These are phyloP conservation scores for Colletotrichum sp. DNA, from an alignment of 2,329 filamentous ascomycete species.

Conservation along the genomic window DNA sequence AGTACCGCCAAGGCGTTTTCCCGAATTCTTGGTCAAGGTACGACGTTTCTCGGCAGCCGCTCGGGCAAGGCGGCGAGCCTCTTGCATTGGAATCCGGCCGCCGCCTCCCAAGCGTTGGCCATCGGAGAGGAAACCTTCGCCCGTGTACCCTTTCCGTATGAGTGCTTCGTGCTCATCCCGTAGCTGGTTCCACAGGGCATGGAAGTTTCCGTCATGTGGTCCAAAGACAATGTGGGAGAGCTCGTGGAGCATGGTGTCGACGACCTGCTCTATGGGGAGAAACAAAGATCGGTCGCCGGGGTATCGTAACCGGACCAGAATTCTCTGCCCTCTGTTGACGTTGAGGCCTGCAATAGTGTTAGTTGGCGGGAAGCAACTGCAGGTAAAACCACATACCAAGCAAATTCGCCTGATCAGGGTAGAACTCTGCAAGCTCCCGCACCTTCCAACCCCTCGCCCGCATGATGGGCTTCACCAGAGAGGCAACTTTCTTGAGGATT, in stretches of 20 bases:
- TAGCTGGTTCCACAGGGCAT: slow-evolving; percentile 87
- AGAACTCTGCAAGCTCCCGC: slow-evolving; percentile 81
- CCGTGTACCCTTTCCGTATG: slow-evolving; percentile 82
- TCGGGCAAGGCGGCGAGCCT: slow-evolving; percentile 77
- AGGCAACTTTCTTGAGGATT: slow-evolving; percentile 80
- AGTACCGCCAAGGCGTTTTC: slow-evolving; percentile 74
- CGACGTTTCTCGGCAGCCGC: slow-evolving; percentile 75
- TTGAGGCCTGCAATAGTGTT: slow-evolving; percentile 66
- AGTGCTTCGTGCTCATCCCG: slow-evolving; percentile 84
- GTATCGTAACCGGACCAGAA: slow-evolving; percentile 83
- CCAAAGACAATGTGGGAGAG: slow-evolving; percentile 87
- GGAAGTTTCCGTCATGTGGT: slow-evolving; percentile 82
- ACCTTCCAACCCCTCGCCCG: slow-evolving; percentile 83
- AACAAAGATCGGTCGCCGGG: slow-evolving; percentile 78
- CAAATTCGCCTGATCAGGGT: slow-evolving; percentile 75
- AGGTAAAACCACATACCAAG: slow-evolving; percentile 57
- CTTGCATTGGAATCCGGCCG: slow-evolving; percentile 66
- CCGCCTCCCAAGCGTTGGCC: slow-evolving; percentile 76
- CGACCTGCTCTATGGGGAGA: slow-evolving; percentile 77
- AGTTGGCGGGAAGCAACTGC: not conserved
- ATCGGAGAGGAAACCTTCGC: slow-evolving; percentile 82
- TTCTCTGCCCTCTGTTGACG: slow-evolving; percentile 76
- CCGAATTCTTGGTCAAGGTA: slow-evolving; percentile 63
- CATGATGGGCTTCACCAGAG: slow-evolving; percentile 95
- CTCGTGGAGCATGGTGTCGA: slow-evolving; percentile 95